Evolutionary conservation across 345 rosid genomes (phyloP).

Genomic region (Linum trigynum): DNA sequence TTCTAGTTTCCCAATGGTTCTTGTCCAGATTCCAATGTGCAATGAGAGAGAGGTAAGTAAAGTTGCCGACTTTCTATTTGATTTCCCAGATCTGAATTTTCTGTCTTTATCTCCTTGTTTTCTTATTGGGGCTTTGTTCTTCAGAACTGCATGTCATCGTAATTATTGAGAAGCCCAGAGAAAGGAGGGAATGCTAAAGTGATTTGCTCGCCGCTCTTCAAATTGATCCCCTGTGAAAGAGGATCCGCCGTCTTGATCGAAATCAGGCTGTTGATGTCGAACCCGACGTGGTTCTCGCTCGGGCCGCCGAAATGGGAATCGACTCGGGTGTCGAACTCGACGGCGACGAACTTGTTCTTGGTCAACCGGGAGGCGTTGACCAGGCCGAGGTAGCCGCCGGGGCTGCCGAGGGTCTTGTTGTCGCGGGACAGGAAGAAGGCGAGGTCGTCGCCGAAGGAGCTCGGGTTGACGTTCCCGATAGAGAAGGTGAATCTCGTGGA

Average conservation of each 20-base stretch:
- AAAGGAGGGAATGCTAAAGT: no score
- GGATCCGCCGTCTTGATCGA: slow-evolving; percentile 67
- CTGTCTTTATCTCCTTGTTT: no score
- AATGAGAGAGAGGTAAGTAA: no score
- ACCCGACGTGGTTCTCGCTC: slow-evolving; percentile 56
- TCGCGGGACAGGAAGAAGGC: slow-evolving; percentile 80
- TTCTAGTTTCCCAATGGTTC: no score
- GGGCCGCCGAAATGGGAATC: slow-evolving; percentile 64
- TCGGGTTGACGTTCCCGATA: slow-evolving; percentile 42
- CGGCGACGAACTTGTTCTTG: slow-evolving; percentile 70
- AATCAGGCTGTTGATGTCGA: slow-evolving; percentile 60
- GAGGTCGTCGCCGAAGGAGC: slow-evolving; percentile 73
- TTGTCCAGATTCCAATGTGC: no score
- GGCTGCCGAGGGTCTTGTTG: slow-evolving; percentile 58
- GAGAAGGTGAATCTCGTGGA: slow-evolving; percentile 70
- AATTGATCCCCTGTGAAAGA: slow-evolving; percentile 35
- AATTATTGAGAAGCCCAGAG: no score
- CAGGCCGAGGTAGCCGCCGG: slow-evolving; percentile 73
- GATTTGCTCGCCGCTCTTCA: slow-evolving; percentile 65
- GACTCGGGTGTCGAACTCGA: slow-evolving; percentile 72
- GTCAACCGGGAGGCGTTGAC: slow-evolving; percentile 63
- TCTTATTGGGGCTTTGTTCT: no score
- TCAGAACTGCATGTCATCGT: no score
- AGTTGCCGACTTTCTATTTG: no score
- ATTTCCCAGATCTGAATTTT: no score